Evolutionary conservation across 208 protist genomes (phyloP).

Genomic region (Trypanosoma congolense): DNA sequence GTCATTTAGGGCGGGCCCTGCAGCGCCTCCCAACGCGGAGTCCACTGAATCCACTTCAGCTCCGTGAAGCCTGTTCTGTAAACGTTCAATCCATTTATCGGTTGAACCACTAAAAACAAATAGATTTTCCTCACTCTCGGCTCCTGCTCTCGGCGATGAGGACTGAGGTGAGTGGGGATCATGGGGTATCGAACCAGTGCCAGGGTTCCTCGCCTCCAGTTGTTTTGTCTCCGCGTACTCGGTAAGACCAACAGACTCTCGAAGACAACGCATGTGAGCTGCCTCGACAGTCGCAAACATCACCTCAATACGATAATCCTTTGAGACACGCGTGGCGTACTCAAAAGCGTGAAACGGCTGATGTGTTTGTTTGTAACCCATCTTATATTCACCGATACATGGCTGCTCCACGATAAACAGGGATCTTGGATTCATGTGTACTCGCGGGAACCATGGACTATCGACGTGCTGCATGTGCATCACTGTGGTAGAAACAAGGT

Average conservation of each 20-base stretch:
- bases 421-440: conserved; percentile 73
- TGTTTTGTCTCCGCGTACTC: conserved; percentile 49
- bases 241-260: conserved; percentile 66
- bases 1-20: background rate
- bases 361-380: conserved; percentile 83
- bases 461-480: conserved; percentile 79
- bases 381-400: conserved; percentile 75
- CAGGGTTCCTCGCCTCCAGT: background rate
- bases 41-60: background rate
- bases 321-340: conserved; percentile 82
- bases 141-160: conserved; percentile 3
- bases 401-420: conserved; percentile 81
- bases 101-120: conserved; percentile 8
- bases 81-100: conserved; percentile 52
- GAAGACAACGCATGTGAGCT: conserved; percentile 49
- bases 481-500: conserved; percentile 79
- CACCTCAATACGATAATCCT: conserved; percentile 89
- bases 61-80: conserved; percentile 37
- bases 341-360: conserved; percentile 86
- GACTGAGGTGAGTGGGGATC: background rate
- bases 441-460: conserved; percentile 79
- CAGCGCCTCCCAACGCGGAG: conserved; percentile 12
- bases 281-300: conserved; percentile 84
- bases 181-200: background rate
- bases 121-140: background rate